phyloP scores from a whole-genome alignment of 1,284 basidiomycete genomes.

The Rhodotorula sp. region DNA sequence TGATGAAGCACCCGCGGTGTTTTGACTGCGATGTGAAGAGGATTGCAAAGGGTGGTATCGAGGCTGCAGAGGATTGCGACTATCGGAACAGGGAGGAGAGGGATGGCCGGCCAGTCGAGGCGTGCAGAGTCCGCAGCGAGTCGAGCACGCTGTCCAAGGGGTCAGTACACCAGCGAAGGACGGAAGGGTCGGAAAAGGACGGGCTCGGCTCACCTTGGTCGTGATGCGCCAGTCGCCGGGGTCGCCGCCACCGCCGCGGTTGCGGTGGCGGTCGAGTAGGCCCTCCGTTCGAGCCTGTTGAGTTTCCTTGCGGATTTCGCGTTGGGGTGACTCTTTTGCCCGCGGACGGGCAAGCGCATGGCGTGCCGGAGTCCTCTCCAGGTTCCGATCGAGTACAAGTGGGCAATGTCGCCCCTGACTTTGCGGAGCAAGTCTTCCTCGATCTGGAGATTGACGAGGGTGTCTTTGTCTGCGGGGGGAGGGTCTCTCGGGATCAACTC shows the following conservation, averaged over 20 bases:
- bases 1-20: not conserved
- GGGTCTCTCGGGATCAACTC: slow-evolving; percentile 28
- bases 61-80: not conserved
- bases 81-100: slow-evolving; percentile 15
- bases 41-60: not conserved
- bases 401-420: slow-evolving; percentile 81
- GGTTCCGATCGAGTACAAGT: slow-evolving; percentile 83
- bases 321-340: slow-evolving; percentile 83
- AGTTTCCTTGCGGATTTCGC: slow-evolving; percentile 80
- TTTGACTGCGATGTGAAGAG: too few species aligned
- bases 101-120: slow-evolving; percentile 15
- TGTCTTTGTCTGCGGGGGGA: slow-evolving; percentile 53
- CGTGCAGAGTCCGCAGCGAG: slow-evolving; percentile 16
- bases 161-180: not conserved
- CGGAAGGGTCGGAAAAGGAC: too few species aligned
- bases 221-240: not conserved
- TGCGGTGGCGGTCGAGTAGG: slow-evolving; percentile 7
- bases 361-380: slow-evolving; percentile 84
- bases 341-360: slow-evolving; percentile 82
- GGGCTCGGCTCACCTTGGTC: not conserved
- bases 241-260: not conserved
- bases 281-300: slow-evolving; percentile 59
- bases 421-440: slow-evolving; percentile 77
- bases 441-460: slow-evolving; percentile 69
- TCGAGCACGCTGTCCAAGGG: not conserved